A percentile compares a stretch with the other conserved stretches of the same genome.
Conservation (phyloP, 208 protist genomes). For the Wallacemonas rigidus region DNA sequence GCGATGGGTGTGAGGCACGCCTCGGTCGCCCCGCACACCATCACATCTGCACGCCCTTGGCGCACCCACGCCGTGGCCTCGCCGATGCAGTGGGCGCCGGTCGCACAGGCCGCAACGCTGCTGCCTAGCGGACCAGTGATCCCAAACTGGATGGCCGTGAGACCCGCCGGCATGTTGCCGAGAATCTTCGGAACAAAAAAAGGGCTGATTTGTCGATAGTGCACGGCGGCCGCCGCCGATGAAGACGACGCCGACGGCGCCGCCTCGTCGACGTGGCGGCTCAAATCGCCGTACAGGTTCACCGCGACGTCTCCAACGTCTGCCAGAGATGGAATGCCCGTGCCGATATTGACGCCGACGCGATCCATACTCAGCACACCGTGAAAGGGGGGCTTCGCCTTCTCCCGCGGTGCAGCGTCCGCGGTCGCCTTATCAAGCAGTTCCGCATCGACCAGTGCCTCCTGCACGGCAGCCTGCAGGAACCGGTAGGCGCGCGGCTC, state of each 20-base stretch:
- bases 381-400: slow-evolving; percentile 16
- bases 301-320: slow-evolving; percentile 76
- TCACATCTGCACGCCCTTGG: slow-evolving; percentile 80
- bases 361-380: slow-evolving; percentile 24
- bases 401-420: slow-evolving; percentile 12
- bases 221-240: slow-evolving; percentile 23
- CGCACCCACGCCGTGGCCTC: slow-evolving; percentile 92
- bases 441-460: slow-evolving; percentile 67
- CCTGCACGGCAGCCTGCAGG: slow-evolving; percentile 44
- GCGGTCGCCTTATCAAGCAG: slow-evolving; percentile 40
- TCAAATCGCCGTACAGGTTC: slow-evolving; percentile 39
- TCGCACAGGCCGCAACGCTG: slow-evolving; percentile 96
- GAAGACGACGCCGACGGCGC: not conserved
- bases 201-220: slow-evolving; percentile 80
- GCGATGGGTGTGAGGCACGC: slow-evolving; percentile 91
- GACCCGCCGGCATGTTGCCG: slow-evolving; percentile 96
- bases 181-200: slow-evolving; percentile 97
- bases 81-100: slow-evolving; percentile 96
- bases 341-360: slow-evolving; percentile 91
- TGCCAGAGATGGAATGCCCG: slow-evolving; percentile 85
- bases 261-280: not conserved
- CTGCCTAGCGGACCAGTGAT: slow-evolving; percentile 93
- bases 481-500: slow-evolving; percentile 63
- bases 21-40: slow-evolving; percentile 94
- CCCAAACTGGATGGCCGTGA: slow-evolving; percentile 88